Base-by-base conservation (phyloP, 2,329 filamentous ascomycete genomes). In the Ceratocystis variospora region DNA sequence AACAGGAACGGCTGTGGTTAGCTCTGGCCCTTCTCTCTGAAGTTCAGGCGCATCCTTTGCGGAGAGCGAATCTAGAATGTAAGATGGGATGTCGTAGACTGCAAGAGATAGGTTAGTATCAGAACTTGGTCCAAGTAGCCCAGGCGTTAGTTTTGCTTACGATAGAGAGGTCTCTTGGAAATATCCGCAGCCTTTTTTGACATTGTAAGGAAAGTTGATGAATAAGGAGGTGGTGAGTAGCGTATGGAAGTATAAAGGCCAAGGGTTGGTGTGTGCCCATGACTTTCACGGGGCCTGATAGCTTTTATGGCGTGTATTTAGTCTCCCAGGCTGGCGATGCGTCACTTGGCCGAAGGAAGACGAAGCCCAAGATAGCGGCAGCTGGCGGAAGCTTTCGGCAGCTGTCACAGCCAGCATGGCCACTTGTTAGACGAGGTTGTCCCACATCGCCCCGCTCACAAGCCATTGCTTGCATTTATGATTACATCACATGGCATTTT, bases 71-170 rank as follows among this genome's bases (percentile, higher is more conserved):
- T 80, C 78, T 45, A 95, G 79, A 61, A 96, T 81, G 73, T 91
- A 84, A 68, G 81, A 78, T 0, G 90, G 90, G 28, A 96, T 82
- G 74, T 95, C 87, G 75, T 92, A 96, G 67, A 93, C 88, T 91
- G 73, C 7, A 61, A 61, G 17, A 41, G 22, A 17, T n/a, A 37
- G 10, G 53, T 65, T 61, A 65, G 63, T 31, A 61, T 17, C 5
- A 17, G 31, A 15, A 10, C 12, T 15, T 8, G 6, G 17, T 25
- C n/a, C 8, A 53, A 19, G 31, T 7, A 28, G 12, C 25, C 28
- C 31, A 31, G 28, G 17, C 22, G 17, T 6, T 44, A 22, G 17
- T 5, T 31, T 44, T 22, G 48, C 65, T 19, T 22, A 68, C 66
- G 37, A 22, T 68, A 68, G 25, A 68, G 66, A n/a, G 63, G 63